These are phyloP conservation scores for Castanea mollissima DNA, from an alignment of 306 rosid species.

Conservation along the genomic window DNA sequence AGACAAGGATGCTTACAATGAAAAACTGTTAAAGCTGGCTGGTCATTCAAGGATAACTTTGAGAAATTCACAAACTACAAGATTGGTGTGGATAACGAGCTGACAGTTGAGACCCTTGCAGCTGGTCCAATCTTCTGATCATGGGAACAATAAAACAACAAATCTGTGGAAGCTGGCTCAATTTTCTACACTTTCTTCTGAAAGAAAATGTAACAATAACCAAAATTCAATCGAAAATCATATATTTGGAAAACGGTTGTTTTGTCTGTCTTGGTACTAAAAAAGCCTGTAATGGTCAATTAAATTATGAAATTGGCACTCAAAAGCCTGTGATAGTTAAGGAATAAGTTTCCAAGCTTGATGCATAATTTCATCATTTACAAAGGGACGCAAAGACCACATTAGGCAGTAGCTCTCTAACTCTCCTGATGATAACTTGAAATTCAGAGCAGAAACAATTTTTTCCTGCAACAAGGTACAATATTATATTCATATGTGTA, in stretches of 20 bases:
- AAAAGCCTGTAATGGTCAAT: too few species aligned
- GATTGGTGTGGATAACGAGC: slow-evolving; percentile 53
- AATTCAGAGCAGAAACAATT: slow-evolving; percentile 58
- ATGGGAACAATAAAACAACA: neutral
- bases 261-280: too few species aligned
- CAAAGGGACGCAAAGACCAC: slow-evolving; percentile 73
- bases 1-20: slow-evolving; percentile 55
- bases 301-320: neutral
- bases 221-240: too few species aligned
- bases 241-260: too few species aligned
- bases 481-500: neutral
- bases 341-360: slow-evolving; percentile 63
- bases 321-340: slow-evolving; percentile 16
- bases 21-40: slow-evolving; percentile 56
- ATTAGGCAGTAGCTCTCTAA: slow-evolving; percentile 66
- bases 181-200: too few species aligned
- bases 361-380: slow-evolving; percentile 46
- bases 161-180: neutral
- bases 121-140: slow-evolving; percentile 72
- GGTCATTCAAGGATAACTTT: slow-evolving; percentile 71
- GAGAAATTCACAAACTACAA: slow-evolving; percentile 60
- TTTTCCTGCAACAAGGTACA: slow-evolving; percentile 49
- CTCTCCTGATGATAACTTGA: slow-evolving; percentile 53
- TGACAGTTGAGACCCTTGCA: slow-evolving; percentile 70
- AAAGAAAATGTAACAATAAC: too few species aligned